Percentiles rank a stretch among this genome's conserved stretches.
Conservation (phyloP, 1,284 basidiomycete species). For the Ustilago bromivora region DNA sequence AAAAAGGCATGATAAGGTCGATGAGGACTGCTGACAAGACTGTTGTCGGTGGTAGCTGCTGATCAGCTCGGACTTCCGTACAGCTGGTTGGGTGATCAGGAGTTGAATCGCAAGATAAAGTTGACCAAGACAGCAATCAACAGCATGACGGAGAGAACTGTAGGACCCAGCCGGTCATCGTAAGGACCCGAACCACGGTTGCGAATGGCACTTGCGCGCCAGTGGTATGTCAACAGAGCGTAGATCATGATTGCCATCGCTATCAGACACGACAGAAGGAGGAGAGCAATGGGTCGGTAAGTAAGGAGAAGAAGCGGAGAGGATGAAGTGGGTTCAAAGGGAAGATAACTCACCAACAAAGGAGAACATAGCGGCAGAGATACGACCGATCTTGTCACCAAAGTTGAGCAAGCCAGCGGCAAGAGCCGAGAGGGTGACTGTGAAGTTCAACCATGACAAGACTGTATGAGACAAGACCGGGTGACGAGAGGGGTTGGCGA, state of each 20-base stretch:
- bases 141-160: slow-evolving; percentile 68
- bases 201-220: slow-evolving; percentile 93
- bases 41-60: neutral
- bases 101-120: slow-evolving; percentile 68
- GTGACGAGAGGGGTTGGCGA: neutral
- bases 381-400: slow-evolving; percentile 78
- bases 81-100: slow-evolving; percentile 6
- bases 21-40: neutral
- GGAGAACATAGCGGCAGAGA: slow-evolving; percentile 92
- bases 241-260: slow-evolving; percentile 98
- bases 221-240: slow-evolving; percentile 93
- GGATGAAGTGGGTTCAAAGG: too few species aligned
- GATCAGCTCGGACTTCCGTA: neutral
- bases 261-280: slow-evolving; percentile 66
- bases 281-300: neutral
- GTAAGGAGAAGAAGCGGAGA: neutral
- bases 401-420: slow-evolving; percentile 70
- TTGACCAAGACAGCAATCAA: slow-evolving; percentile 69
- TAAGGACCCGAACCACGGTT: slow-evolving; percentile 92
- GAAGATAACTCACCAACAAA: slow-evolving; percentile 78
- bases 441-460: slow-evolving; percentile 70
- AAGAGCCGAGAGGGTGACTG: slow-evolving; percentile 68
- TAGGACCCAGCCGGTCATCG: slow-evolving; percentile 83
- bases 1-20: neutral
- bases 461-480: slow-evolving; percentile 32